Conservation (phyloP, 2,329 filamentous ascomycete species). For the Elsinoe batatas region DNA sequence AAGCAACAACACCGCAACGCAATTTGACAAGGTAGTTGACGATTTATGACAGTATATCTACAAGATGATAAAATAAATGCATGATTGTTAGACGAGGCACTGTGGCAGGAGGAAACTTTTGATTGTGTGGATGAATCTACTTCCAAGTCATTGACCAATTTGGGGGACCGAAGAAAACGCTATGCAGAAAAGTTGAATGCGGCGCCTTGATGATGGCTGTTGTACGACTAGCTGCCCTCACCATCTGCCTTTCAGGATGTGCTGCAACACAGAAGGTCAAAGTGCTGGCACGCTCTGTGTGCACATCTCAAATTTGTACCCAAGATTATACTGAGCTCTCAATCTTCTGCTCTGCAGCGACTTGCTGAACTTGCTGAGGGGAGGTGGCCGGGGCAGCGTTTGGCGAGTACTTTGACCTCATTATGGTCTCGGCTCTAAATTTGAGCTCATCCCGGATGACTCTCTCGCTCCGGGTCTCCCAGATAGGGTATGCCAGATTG, state of each 20-base stretch:
- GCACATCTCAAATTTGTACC: no score
- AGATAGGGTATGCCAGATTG: conserved; percentile 30
- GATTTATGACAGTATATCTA: no score
- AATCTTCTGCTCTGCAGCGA: background rate
- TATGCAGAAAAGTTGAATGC: background rate
- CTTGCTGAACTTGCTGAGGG: conserved; percentile 2
- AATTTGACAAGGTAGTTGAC: no score
- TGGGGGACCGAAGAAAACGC: background rate
- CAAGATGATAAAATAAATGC: no score
- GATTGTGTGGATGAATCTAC: background rate
- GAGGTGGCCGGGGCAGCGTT: conserved; percentile 1
- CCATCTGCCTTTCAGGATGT: no score
- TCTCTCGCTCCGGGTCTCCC: conserved; percentile 29
- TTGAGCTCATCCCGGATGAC: conserved; percentile 36
- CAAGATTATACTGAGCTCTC: background rate
- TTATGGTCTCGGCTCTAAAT: conserved; percentile 12
- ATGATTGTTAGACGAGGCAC: no score
- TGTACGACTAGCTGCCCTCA: no score
- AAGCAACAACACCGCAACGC: no score
- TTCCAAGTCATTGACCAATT: background rate
- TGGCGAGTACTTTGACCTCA: conserved; percentile 6
- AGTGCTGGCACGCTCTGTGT: no score
- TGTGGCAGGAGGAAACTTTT: background rate
- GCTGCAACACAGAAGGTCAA: no score
- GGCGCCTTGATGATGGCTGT: no score